Base-by-base conservation (phyloP, 768 basidiomycete genomes). In the Tricholoma terreum region DNA sequence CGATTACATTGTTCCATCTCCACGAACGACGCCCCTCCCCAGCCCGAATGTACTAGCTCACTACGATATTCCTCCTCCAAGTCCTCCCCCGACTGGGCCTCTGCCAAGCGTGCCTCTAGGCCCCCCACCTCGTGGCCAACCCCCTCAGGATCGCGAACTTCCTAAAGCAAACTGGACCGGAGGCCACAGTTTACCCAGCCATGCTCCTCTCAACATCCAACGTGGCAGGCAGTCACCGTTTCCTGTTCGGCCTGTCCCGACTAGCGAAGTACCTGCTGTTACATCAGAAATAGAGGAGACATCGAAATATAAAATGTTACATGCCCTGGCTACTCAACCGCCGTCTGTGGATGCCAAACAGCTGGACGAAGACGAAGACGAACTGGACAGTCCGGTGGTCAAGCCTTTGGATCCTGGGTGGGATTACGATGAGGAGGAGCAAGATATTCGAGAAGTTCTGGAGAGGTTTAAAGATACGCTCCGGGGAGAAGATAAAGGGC, bases 181-280 rank as follows among this genome's bases (percentile, higher is more conserved):
- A 30, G 46, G 30, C 6, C 27, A 27, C 24, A 30, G 46, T 31
- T 9, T 31, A 8, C n/a, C 46, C 17, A 49, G 27, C 8, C 30
- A 10, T 9, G 8, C 30, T 49, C 62, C 55, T 38, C 58, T 60
- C 31, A 61, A 43, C 35, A 67, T 76, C 27, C 75, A 75, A 57
- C 73, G 83, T 14, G 83, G 83, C 11, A 74, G 76, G 36, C 77
- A 81, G 62, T 61, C 74, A 12, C 81, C 84, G 0, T 84, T 84
- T 70, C 83, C 83, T 21, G 52, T 73, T n/a, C 69, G 68, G 9
- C 80, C 80, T 17, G 59, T 63, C 61, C 31, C 61, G 6, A 52
- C 56, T 42, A 61, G 63, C 22, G 55, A 66, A 45, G 66, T 59
- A 30, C 58, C 62, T 27, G 59, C 64, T 27, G 65, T 54, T 35